Percentiles rank a stretch among this genome's conserved stretches.
phyloP scores from a whole-genome alignment of 371 early-diverging fungal genomes.

The Mortierella sp. region DNA sequence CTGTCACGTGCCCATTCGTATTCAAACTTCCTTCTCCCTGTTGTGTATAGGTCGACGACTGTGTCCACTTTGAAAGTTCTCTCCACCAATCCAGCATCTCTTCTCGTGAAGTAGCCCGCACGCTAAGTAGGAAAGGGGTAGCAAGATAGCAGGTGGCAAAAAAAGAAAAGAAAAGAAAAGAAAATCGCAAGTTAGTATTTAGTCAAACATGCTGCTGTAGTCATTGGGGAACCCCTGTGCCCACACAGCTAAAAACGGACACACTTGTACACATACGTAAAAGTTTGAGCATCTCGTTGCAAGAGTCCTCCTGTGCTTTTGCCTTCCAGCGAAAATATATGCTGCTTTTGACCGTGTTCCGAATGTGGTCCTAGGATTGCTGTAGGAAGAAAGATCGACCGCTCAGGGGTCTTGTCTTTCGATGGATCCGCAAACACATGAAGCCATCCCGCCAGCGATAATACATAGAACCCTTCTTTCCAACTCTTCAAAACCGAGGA shows the following conservation, averaged over 20 bases:
- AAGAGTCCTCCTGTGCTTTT: conserved; percentile 27
- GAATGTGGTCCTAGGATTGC: conserved; percentile 23
- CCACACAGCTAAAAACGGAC: no score
- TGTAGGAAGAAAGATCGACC: conserved; percentile 30
- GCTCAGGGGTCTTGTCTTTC: conserved; percentile 7
- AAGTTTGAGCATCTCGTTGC: conserved; percentile 28
- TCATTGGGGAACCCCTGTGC: no score
- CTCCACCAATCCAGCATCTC: conserved; percentile 38
- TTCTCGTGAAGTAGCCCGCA: conserved; percentile 28
- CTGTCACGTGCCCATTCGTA: no score
- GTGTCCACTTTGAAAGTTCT: conserved; percentile 21
- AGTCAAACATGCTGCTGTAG: no score
- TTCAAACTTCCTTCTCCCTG: background rate
- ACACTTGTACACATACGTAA: conserved; percentile 39
- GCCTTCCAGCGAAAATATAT: conserved; percentile 35
- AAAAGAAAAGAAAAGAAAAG: background rate
- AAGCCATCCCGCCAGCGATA: conserved; percentile 30
- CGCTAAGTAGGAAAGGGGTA: background rate
- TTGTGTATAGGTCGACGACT: conserved; percentile 17
- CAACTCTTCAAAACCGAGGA: conserved; percentile 34
- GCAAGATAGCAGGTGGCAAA: background rate
- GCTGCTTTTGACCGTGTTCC: conserved; percentile 12
- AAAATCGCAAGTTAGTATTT: background rate
- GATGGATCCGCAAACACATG: conserved; percentile 24
- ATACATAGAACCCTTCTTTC: conserved; percentile 35